A percentile compares a stretch with the other conserved stretches of the same genome.
phyloP scores from a whole-genome alignment of 768 basidiomycete genomes.

The Termitomyces sp. region DNA sequence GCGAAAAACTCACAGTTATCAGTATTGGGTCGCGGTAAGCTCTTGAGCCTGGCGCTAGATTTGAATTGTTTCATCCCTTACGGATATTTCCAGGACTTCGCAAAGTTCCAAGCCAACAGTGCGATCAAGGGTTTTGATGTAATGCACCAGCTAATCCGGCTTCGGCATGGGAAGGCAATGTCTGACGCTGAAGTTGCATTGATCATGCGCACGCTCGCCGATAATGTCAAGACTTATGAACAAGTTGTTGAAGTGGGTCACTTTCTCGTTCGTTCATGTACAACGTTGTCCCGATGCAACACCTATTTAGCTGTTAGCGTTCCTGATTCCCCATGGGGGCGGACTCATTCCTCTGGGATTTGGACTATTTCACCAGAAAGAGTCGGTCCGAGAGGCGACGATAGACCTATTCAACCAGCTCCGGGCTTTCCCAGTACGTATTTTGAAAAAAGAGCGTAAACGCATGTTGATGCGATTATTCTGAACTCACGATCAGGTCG shows the following conservation, averaged over 20 bases:
- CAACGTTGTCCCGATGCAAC: background rate
- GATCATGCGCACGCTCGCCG: slow-evolving; percentile 73
- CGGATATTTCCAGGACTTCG: slow-evolving; percentile 58
- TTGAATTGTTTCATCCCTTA: background rate
- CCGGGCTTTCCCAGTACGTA: slow-evolving; percentile 68
- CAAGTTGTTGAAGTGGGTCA: slow-evolving; percentile 79
- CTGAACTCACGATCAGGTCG: slow-evolving; percentile 49
- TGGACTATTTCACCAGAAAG: slow-evolving; percentile 85
- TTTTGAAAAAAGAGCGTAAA: background rate
- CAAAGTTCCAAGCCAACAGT: slow-evolving; percentile 45
- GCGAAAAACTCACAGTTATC: slow-evolving; percentile 80
- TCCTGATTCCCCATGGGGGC: slow-evolving; percentile 69
- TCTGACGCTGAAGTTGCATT: slow-evolving; percentile 67
- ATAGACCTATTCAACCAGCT: slow-evolving; percentile 84
- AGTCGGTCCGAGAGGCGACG: slow-evolving; percentile 71
- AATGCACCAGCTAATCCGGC: slow-evolving; percentile 77
- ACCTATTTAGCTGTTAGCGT: slow-evolving; percentile 66
- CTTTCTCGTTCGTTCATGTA: background rate
- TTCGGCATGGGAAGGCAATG: slow-evolving; percentile 72
- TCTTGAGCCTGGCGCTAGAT: slow-evolving; percentile 1
- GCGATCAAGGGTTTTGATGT: slow-evolving; percentile 82
- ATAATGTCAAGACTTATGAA: slow-evolving; percentile 75
- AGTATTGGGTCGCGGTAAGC: slow-evolving; percentile 61
- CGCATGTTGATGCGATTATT: background rate
- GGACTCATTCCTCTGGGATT: slow-evolving; percentile 86